Evolutionary conservation across 2,329 filamentous ascomycete species (phyloP).

Genomic region (Microsporum canis): DNA sequence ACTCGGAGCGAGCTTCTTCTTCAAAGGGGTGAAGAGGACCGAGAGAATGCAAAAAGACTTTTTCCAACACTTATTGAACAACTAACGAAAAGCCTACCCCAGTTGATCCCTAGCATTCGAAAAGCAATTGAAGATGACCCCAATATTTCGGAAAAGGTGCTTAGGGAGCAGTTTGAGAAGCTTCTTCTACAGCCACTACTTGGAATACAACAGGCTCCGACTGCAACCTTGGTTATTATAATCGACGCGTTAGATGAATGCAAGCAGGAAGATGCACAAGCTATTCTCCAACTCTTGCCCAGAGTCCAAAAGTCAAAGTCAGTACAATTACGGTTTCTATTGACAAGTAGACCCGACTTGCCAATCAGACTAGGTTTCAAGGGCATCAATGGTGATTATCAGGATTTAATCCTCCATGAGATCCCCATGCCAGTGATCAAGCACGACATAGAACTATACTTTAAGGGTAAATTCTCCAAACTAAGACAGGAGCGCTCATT

Average conservation of each 20-base stretch:
- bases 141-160: conserved; percentile 18
- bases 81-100: not conserved
- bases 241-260: conserved; percentile 10
- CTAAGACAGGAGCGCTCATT: conserved; percentile 10
- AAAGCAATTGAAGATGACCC: conserved; percentile 19
- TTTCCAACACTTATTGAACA: conserved; percentile 19
- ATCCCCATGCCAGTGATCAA: conserved; percentile 17
- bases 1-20: conserved; percentile 26
- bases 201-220: not conserved
- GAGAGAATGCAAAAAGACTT: conserved; percentile 16
- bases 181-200: conserved; percentile 18
- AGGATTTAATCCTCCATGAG: conserved; percentile 19
- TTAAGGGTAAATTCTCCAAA: conserved; percentile 15
- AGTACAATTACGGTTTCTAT: conserved; percentile 3
- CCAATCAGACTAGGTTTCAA: not conserved
- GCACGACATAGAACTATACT: conserved; percentile 20
- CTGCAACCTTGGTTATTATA: conserved; percentile 1
- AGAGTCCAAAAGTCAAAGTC: not conserved
- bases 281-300: conserved; percentile 5
- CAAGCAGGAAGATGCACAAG: not conserved
- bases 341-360: conserved; percentile 7
- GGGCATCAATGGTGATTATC: conserved; percentile 12
- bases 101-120: conserved; percentile 5
- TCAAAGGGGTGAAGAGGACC: conserved; percentile 17
- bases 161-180: conserved; percentile 20